Evolutionary conservation across 2,329 filamentous ascomycete species (phyloP), one percentile per base, ranked within the genome.

Genomic region (Thelonectria rubi): DNA sequence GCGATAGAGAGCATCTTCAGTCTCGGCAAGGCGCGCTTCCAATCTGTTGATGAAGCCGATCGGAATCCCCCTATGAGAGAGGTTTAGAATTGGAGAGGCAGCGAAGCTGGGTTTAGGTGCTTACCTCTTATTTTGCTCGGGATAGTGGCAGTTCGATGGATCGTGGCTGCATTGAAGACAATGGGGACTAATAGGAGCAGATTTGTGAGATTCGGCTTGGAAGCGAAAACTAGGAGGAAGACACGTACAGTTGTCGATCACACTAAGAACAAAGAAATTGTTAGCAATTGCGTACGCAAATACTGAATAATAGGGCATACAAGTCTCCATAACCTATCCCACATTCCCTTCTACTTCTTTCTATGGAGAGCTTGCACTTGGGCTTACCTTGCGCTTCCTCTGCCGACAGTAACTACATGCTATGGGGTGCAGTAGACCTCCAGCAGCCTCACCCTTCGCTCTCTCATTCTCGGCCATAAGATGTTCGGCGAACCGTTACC

Each of bases 1-100:
- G 12, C 57, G 61, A 17, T 70, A 71, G 0, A 76, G 67, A 3
- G 72, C 72, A n/a, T 68, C 58, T 65, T 74, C 72, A 0, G 73
- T 77, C 24, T 75, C 74, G 1, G 65, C 68, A 2, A 80, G 72
- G 1, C 79, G 74, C 3, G 74, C 72, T 54, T 80, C 79, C 3
- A 80, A 51, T 17, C 72, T 73, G 3, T 73, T 77, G 5, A 80
- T 74, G 43, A 79, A 80, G 0, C 79, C 79, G 11, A 75, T 69
- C 0, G 74, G 79, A 37, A 76, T 73, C 30, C 73, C 76, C 50
- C 76, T 78, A 6, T 39, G 11, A 20, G 0, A n/a, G 5, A 7
- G 6, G 3, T 11, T 64, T 30, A 71, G 47, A 10, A 21, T 39
- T 2, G 12, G 3, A 1, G 5, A 4, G 24, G 10, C 26, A 3